These are phyloP conservation scores for Plectranthus barbatus DNA, from an alignment of 257 asterid species.

Conservation along the genomic window DNA sequence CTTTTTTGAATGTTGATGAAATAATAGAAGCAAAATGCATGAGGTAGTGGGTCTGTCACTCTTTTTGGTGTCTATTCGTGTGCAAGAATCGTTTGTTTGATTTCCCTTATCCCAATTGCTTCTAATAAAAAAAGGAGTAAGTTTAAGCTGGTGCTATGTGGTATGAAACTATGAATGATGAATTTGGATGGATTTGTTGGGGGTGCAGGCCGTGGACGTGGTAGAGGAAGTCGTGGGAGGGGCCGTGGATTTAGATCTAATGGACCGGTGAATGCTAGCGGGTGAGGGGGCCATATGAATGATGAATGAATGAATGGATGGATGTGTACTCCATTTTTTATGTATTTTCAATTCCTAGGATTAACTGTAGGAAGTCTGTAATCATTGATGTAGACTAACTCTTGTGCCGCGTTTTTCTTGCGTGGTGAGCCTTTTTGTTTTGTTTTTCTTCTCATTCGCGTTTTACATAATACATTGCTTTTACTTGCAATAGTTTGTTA, in stretches of 20 bases:
- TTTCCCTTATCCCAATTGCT: not conserved
- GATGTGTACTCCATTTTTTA: conserved; percentile 26
- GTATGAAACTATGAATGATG: not conserved
- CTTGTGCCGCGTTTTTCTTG: conserved; percentile 22
- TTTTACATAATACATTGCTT: no score
- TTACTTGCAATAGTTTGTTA: conserved; percentile 16
- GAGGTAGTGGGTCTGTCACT: no score
- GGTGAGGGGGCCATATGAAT: conserved; percentile 23
- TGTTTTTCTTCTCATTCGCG: conserved; percentile 5
- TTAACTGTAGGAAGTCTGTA: conserved; percentile 43
- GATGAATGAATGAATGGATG: conserved; percentile 15
- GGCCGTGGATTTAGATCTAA: conserved; percentile 75
- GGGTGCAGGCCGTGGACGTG: conserved; percentile 79
- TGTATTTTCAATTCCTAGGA: conserved; percentile 20
- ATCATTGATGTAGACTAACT: conserved; percentile 40
- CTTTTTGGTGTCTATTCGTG: no score
- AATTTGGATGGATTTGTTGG: no score
- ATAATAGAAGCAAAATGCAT: no score
- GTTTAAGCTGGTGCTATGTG: not conserved
- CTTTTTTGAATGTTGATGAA: not conserved
- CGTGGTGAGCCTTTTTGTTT: conserved; percentile 64
- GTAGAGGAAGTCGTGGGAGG: conserved; percentile 66
- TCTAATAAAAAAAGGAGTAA: no score
- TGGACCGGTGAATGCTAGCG: conserved; percentile 34
- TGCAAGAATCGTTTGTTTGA: not conserved